Evolutionary conservation across 139 green algal species (phyloP), one percentile per base, ranked within the genome.

Genomic region (Deuterostichococcus epilithicus): DNA sequence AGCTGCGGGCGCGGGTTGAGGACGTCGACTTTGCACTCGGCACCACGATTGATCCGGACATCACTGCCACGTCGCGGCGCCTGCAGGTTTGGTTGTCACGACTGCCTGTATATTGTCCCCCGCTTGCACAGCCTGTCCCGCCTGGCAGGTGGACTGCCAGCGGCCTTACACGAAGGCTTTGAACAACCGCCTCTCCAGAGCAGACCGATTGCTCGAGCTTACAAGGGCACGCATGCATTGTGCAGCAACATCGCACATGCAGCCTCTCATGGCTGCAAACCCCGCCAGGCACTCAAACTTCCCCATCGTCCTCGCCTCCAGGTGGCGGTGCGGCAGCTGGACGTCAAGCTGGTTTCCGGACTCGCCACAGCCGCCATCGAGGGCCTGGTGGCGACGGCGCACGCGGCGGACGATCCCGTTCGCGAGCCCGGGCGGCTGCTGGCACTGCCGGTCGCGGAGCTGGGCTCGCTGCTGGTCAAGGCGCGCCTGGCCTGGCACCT

Each of bases 401-500:
- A 34, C 2, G 28, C 44, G 15, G 15, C 45, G 23, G 39, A 18
- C 25, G 26, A 52, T 28, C 23, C 34, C 15, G 6, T 39, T 37
- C 76, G 63, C 6, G 5, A 38, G 63, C 30, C 81, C 6, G 84
- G 86, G n/a, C 71, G 74, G 1, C 75, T 90, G 76, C 65, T 78
- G 35, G 78, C 78, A 34, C 80, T 90, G 60, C 85, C 85, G 5
- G 72, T 89, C 45, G 59, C 83, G 15, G 39, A 75, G 60, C 68
- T 78, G 52, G 68, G 63, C 1, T 28, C 39, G 32, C 33, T 44
- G 13, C 23, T 74, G 20, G 34, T 47, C 78, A 76, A 72, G 36
- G 65, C 84, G 42, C 13, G 45, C 1, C 25, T 84, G 10, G 47
- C 66, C 20, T 90, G 85, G 76, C 80, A 81, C 35, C 76, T 93